Evolutionary conservation across 1,284 basidiomycete genomes (phyloP).

Genomic region (Tilletia horrida): DNA sequence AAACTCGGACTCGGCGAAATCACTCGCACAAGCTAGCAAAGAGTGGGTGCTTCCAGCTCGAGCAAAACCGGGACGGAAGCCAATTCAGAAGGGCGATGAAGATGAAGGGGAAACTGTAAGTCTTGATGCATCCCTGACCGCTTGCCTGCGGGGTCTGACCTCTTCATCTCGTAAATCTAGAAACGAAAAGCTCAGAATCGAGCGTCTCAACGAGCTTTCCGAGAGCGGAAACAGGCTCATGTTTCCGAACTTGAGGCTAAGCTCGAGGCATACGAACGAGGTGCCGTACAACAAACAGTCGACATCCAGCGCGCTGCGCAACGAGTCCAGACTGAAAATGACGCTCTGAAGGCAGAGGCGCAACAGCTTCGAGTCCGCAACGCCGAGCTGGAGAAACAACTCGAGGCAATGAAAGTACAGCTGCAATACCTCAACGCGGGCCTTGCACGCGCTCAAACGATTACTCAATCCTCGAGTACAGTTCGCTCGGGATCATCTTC

Average conservation of each 20-base stretch:
- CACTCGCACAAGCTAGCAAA: constrained; percentile 37
- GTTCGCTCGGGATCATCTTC: no score
- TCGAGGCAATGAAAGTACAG: neutral
- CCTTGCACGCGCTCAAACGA: neutral
- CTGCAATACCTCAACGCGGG: neutral
- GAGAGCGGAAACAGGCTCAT: constrained; percentile 46
- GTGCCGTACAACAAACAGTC: constrained; percentile 43
- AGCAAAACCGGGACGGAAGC: constrained; percentile 54
- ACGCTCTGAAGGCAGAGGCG: constrained; percentile 32
- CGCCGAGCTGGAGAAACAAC: constrained; percentile 26
- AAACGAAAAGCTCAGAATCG: constrained; percentile 53
- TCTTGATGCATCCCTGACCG: neutral
- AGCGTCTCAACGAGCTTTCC: constrained; percentile 47
- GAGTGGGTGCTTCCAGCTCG: constrained; percentile 53
- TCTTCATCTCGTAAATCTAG: constrained; percentile 18
- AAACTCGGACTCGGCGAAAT: neutral
- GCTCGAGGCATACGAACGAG: constrained; percentile 46
- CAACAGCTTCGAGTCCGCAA: constrained; percentile 30
- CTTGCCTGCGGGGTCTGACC: no score
- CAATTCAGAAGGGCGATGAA: constrained; percentile 29
- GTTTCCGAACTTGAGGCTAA: constrained; percentile 44
- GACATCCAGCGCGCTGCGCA: constrained; percentile 49
- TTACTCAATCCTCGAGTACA: no score
- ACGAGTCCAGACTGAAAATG: constrained; percentile 41
- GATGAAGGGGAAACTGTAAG: constrained; percentile 45